Evolutionary conservation across 306 rosid genomes (phyloP), one percentile per base, ranked within the genome.

Genomic region (Parietaria judaica): DNA sequence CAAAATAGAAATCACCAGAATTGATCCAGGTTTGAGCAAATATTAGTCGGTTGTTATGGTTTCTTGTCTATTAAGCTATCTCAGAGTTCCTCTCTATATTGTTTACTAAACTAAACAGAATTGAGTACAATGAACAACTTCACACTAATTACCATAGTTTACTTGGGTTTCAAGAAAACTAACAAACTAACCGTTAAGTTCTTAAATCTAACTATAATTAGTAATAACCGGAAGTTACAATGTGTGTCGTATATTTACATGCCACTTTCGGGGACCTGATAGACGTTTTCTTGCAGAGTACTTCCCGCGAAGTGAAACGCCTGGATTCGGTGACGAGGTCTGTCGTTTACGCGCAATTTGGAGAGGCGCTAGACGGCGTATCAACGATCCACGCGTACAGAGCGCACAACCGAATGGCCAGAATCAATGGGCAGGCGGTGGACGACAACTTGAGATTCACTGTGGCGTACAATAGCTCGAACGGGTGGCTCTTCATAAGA

Each of bases 311-410:
- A 74, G 91, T 87, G 61, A 87, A 85, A 70, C 95, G 95, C 64
- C 57, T 90, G 91, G 88, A 83, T 72, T 85, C 96, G 46, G 81
- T 87, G 51, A 79, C 86, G 54, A 85, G 96, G 68, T 90, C 97
- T 60, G 96, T 96, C 38, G 79, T 87, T 74, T 90, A 90, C 65
- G 96, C 96, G 38, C 97, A 87, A 55, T 90, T 90, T 67, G 96
- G 96, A 52, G 97, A 90, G 82, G 76, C 94, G 35, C 58, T 90
- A 78, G 85, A 87, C 68, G 97, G 97, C 57, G 75, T 87, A 61
- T 76, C 91, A 36, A 76, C 81, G 65, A 85, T 90, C 58, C 85
- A 94, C 0, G 94, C 91, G 35, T 90, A 87, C 70, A 81, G 85
- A 71, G 91, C 91, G 2, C 83, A 83, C 75, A 87, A 79, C 64